Evolutionary conservation across 2,329 filamentous ascomycete genomes (phyloP).

Genomic region (Aspergillus fructus): DNA sequence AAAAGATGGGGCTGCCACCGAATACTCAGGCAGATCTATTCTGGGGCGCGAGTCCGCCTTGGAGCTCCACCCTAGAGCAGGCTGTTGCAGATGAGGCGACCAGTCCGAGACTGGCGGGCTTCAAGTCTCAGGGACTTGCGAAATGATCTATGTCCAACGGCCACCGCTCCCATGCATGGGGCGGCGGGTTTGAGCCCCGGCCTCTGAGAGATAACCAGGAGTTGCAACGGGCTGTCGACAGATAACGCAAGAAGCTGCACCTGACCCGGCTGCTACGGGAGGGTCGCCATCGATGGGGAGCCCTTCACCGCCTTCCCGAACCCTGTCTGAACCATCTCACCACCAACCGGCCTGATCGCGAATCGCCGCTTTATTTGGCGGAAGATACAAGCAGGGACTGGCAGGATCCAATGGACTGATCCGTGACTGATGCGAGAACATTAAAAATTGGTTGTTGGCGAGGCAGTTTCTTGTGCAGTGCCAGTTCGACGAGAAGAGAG

Average conservation of each 20-base stretch:
- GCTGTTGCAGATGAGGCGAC: conserved; percentile 22
- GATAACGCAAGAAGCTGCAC: not conserved
- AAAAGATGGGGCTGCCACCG: too few relatives aligned
- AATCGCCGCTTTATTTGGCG: not conserved
- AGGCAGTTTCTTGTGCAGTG: not conserved
- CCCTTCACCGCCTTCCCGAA: conserved; percentile 1
- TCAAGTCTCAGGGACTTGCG: conserved; percentile 12
- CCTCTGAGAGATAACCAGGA: not conserved
- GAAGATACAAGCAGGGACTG: not conserved
- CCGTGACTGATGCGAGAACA: not conserved
- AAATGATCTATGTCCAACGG: conserved; percentile 16
- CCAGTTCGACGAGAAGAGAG: conserved; percentile 5
- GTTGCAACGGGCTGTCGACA: not conserved
- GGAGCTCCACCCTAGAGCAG: conserved; percentile 9
- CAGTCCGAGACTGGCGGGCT: conserved; percentile 13
- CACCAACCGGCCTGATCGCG: conserved; percentile 4
- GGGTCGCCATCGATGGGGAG: not conserved
- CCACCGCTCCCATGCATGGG: conserved; percentile 2
- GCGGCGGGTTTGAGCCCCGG: not conserved
- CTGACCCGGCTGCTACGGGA: conserved; percentile 4
- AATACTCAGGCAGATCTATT: too few relatives aligned
- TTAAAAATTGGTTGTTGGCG: not conserved
- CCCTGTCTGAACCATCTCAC: not conserved
- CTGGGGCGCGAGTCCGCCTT: not conserved
- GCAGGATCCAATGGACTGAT: not conserved